Conservation (phyloP, 805 yeast species). For the Saturnispora saitoi region DNA sequence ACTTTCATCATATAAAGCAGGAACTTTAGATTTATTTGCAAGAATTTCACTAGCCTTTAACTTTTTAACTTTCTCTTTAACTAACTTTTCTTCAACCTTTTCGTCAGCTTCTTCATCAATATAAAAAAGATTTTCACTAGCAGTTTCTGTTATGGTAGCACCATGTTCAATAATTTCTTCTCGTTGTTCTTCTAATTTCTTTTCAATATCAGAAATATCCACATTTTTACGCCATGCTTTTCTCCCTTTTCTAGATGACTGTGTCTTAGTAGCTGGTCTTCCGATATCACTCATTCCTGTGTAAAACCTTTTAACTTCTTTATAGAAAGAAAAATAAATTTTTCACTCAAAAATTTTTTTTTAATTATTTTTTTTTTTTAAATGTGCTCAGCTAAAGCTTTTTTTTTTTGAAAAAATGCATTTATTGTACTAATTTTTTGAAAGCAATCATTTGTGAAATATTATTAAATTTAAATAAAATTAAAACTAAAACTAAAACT, state of each 20-base stretch:
- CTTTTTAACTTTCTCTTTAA: conserved; percentile 30
- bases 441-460: no score
- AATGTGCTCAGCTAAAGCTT: neutral
- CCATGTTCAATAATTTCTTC: conserved; percentile 54
- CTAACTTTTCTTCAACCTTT: conserved; percentile 31
- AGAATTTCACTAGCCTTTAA: conserved; percentile 51
- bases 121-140: conserved; percentile 43
- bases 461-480: no score
- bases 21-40: conserved; percentile 67
- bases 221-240: conserved; percentile 90
- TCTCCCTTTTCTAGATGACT: conserved; percentile 86
- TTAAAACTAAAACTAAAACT: no score
- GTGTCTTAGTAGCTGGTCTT: conserved; percentile 51
- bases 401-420: no score
- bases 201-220: conserved; percentile 72
- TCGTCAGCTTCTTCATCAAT: conserved; percentile 64
- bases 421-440: no score
- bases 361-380: neutral
- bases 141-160: conserved; percentile 29
- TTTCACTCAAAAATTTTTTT: neutral
- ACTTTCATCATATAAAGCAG: conserved; percentile 41
- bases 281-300: conserved; percentile 28
- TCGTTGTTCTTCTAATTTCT: conserved; percentile 56
- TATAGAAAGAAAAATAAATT: neutral
- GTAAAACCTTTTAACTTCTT: no score